These are phyloP conservation scores for Pittosporum tobira DNA, from an alignment of 129 eudicot species.

Conservation along the genomic window DNA sequence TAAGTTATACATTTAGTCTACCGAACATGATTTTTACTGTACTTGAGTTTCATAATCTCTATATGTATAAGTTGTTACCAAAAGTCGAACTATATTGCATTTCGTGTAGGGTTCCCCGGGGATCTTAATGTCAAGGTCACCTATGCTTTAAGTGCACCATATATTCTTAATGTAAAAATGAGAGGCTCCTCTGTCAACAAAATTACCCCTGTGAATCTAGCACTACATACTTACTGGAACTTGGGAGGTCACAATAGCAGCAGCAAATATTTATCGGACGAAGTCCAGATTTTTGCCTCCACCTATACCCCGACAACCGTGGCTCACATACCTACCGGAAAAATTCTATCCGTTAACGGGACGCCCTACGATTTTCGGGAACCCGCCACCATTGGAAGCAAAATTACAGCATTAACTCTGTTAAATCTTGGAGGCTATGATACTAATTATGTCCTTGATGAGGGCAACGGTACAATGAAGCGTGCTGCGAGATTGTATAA, in stretches of 20 bases:
- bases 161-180: slow-evolving; percentile 50
- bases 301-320: slow-evolving; percentile 44
- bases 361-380: slow-evolving; percentile 72
- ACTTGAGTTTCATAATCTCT: too few relatives aligned
- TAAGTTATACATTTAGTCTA: too few relatives aligned
- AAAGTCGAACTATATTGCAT: too few relatives aligned
- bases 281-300: slow-evolving; percentile 54
- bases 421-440: slow-evolving; percentile 53
- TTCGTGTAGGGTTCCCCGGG: slow-evolving; percentile 73
- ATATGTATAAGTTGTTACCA: too few relatives aligned
- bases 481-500: slow-evolving; percentile 47
- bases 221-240: slow-evolving; percentile 92
- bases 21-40: too few relatives aligned
- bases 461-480: slow-evolving; percentile 39
- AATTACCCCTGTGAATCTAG: slow-evolving; percentile 80
- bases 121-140: slow-evolving; percentile 49
- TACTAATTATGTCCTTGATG: slow-evolving; percentile 62
- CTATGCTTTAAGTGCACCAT: slow-evolving; percentile 37
- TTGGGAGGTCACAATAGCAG: slow-evolving; percentile 73
- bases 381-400: slow-evolving; percentile 42
- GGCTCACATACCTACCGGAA: slow-evolving; percentile 67
- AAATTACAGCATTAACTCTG: slow-evolving; percentile 45
- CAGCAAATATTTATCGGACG: slow-evolving; percentile 51
- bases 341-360: slow-evolving; percentile 40
- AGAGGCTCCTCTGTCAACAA: slow-evolving; percentile 57